Conservation (phyloP, 305 asterid genomes). For the Solanum hybrid region DNA sequence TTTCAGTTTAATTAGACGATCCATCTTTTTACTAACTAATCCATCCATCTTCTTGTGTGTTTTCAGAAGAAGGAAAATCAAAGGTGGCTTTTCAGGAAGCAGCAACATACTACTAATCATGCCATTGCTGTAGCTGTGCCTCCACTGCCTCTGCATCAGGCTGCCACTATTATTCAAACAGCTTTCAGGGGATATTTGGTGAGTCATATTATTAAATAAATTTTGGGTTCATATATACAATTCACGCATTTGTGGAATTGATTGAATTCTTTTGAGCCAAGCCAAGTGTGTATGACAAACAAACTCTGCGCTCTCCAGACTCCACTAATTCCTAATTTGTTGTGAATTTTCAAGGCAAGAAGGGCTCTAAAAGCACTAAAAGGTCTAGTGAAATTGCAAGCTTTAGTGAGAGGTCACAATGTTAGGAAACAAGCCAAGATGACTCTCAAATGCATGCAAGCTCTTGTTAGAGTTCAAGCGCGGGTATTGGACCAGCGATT, state of each 20-base stretch:
- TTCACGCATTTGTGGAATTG: no score
- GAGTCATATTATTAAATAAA: no score
- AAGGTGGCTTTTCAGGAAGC: constrained; percentile 18
- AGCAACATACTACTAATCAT: not conserved
- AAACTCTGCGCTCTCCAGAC: not conserved
- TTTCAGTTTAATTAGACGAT: no score
- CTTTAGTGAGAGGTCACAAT: constrained; percentile 38
- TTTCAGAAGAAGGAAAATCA: constrained; percentile 21
- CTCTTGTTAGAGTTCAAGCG: constrained; percentile 34
- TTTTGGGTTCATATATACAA: no score
- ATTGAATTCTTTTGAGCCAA: not conserved
- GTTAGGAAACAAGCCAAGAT: constrained; percentile 32
- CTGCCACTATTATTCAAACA: constrained; percentile 28
- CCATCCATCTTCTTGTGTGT: not conserved
- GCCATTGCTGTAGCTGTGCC: constrained; percentile 17
- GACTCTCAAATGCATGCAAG: constrained; percentile 39
- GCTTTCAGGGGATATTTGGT: constrained; percentile 41
- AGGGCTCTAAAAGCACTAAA: constrained; percentile 31
- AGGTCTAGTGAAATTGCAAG: constrained; percentile 40
- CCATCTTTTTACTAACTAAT: not conserved
- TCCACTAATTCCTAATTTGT: not conserved
- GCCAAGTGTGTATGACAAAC: not conserved
- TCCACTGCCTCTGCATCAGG: constrained; percentile 12
- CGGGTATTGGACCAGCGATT: constrained; percentile 26
- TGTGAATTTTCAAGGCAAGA: constrained; percentile 24